Conservation (phyloP, 306 rosid species). For the Aeschynomene evenia region DNA sequence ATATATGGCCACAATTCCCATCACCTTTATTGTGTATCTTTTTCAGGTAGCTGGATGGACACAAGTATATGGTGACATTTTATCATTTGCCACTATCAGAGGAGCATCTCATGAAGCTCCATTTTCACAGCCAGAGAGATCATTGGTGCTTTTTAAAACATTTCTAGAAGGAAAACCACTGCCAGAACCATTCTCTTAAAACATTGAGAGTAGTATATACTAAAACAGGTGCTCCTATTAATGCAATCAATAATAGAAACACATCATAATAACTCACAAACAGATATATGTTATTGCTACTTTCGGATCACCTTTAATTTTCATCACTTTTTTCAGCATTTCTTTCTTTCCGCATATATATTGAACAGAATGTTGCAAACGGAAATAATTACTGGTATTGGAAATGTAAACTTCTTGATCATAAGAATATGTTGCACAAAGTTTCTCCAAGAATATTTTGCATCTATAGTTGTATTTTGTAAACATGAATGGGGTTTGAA, state of each 20-base stretch:
- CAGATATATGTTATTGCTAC: not conserved
- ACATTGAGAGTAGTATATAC: not conserved
- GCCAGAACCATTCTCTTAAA: slow-evolving; percentile 30
- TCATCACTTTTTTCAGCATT: not conserved
- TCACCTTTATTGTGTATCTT: not conserved
- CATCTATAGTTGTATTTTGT: too few relatives aligned
- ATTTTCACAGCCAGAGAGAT: slow-evolving; percentile 51
- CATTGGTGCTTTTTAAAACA: slow-evolving; percentile 36
- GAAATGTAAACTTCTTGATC: not conserved
- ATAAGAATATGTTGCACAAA: not conserved
- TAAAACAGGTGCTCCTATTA: not conserved
- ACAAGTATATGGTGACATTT: slow-evolving; percentile 47
- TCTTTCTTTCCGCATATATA: not conserved
- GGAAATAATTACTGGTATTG: not conserved
- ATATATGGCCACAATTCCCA: not conserved
- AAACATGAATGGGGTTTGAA: too few relatives aligned
- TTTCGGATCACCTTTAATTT: not conserved
- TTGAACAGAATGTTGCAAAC: not conserved
- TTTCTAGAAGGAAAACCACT: slow-evolving; percentile 49
- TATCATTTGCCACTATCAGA: slow-evolving; percentile 53
- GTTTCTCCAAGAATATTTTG: not conserved
- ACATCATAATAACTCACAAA: not conserved
- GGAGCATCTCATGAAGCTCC: slow-evolving; percentile 57
- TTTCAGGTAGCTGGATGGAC: slow-evolving; percentile 60
- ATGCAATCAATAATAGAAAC: slow-evolving; percentile 5